Evolutionary conservation across 768 basidiomycete species (phyloP), one percentile per base, ranked within the genome.

Genomic region (Mycena polygramma): DNA sequence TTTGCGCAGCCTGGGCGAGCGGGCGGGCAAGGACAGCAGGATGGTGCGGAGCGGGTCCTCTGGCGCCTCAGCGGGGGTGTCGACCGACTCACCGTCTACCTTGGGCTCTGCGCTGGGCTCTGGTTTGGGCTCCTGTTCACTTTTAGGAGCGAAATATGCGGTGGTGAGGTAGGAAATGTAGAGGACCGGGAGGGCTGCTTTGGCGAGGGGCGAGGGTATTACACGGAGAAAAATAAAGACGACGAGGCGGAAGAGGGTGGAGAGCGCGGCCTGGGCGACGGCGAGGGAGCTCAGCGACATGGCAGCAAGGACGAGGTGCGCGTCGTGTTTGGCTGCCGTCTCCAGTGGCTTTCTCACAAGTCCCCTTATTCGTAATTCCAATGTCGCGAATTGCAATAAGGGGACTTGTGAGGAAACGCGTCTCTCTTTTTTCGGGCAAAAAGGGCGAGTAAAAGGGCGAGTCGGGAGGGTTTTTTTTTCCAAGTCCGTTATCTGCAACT

Each of bases 211-310:
- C 14, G 46, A 79, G 20, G 49, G 73, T 24, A 57, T 61, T 39
- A 90, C 80, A 72, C 85, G 78, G 36, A 90, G 82, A 70, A 89
- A 90, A 26, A 89, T 45, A 77, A 84, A 88, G 39, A 79, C 72
- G 49, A 78, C 69, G 24, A 87, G 45, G 48, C 89, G 84, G 77
- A 88, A 88, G 36, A 79, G 73, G 69, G 70, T 77, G 26, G 78
- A 82, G 46, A 80, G 41, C 8, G 80, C 62, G 0, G 64, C 54
- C 24, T 57, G 26, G 2, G 66, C 48, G 17, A 63, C 22, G 30
- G 30, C 30, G 30, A 30, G 30, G 30, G 30, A 30, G 20, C 10
- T 8, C 1, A 70, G 30, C 24, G 57, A 26, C 63, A 60, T 61
- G 36, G 51, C 24, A 4, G 61, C 45, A 49, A 10, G 37, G 26